phyloP scores from a whole-genome alignment of 2,329 filamentous ascomycete species.

The Stagonosporopsis vannaccii region DNA sequence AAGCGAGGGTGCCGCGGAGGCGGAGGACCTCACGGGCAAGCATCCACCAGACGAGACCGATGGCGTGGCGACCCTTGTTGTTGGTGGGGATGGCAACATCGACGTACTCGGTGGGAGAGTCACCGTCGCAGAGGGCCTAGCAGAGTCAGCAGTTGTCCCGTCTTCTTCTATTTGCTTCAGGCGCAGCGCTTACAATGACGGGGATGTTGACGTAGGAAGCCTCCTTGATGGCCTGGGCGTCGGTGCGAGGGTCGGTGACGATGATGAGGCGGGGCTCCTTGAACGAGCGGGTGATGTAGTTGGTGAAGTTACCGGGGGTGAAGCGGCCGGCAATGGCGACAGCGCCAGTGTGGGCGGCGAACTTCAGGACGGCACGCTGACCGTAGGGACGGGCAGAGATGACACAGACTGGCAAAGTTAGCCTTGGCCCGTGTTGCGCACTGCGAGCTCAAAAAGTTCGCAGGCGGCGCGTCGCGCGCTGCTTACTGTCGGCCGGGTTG shows the following conservation, averaged over 20 bases:
- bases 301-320: conserved; percentile 99
- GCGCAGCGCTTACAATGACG: conserved; percentile 69
- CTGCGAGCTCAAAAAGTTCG: not conserved
- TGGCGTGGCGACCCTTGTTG: conserved; percentile 99
- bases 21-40: conserved; percentile 99
- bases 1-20: conserved; percentile 94
- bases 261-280: conserved; percentile 99
- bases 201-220: conserved; percentile 99
- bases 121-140: conserved; percentile 90
- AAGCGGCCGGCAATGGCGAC: conserved; percentile 98
- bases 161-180: no score
- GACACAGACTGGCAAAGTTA: conserved; percentile 64
- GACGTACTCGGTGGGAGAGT: conserved; percentile 99
- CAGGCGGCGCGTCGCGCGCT: not conserved
- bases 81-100: conserved; percentile 99
- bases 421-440: conserved; percentile 17
- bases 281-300: conserved; percentile 99
- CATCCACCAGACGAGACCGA: conserved; percentile 99
- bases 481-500: conserved; percentile 95
- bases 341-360: conserved; percentile 97
- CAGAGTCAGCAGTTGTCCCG: not conserved
- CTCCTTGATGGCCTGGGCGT: conserved; percentile 99
- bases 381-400: conserved; percentile 99
- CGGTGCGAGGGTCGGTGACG: conserved; percentile 99
- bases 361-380: conserved; percentile 99